Evolutionary conservation across 805 yeast genomes (phyloP), one percentile per base, ranked within the genome.

Genomic region (Yamadazyma endophytica): DNA sequence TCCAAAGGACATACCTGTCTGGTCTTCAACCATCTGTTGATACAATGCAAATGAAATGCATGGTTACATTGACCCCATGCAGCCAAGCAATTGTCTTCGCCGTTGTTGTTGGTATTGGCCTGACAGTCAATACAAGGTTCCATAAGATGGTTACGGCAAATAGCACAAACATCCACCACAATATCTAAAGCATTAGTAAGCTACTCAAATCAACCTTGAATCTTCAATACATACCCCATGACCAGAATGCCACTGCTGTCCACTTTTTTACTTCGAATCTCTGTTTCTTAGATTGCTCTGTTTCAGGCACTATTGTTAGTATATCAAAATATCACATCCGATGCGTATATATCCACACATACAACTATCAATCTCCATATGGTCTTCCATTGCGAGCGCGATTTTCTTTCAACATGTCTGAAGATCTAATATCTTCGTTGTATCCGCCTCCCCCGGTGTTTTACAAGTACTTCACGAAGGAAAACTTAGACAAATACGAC

Each of bases 231-330:
- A 52, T 67, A 63, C 73, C 96, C 98, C 98, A 92, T 1, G 97
- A 87, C 99, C 99, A 92, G 55, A 92, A 87, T n/a, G 97, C 97
- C 29, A 92, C 98, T 0, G 97, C 97, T 9, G 96, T 88, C 97
- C 98, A 90, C 67, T 89, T 92, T 54, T 87, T 85, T 24, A 92
- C 89, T 55, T 90, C 97, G 49, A 92, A 89, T 47, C 85, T 73
- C 56, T 82, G 83, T 64, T 82, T 64, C 15, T 40, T 33, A 31
- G 42, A 31, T 37, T 40, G 44, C 36, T 47, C 46, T 28, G 43
- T 28, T 17, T 39, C 40, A 11, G 44, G 44, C 26, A 40, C 44
- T 40, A 26, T 17, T 24, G 56, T 51, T 49, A 43, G 54, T 32
- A 32, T 17, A 24, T 12, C 11, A 11, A 19, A 19, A 19, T n/a